A percentile compares a stretch with the other conserved stretches of the same genome.
phyloP scores from a whole-genome alignment of 2,329 filamentous ascomycete species.

The Fusarium sarcochroum region DNA sequence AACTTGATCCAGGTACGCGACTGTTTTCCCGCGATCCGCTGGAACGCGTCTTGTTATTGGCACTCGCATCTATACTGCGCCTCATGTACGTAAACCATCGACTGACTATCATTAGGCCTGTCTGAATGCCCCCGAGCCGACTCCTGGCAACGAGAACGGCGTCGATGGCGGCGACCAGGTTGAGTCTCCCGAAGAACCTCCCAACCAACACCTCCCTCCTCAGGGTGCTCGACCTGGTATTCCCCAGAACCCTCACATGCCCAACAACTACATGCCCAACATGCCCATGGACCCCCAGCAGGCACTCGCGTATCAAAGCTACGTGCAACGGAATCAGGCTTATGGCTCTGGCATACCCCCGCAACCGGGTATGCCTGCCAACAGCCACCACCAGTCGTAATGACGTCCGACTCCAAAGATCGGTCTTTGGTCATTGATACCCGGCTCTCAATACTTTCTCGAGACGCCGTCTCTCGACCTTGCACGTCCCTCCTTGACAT shows the following conservation, averaged over 20 bases:
- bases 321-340: constrained; percentile 78
- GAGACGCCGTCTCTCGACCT: constrained; percentile 53
- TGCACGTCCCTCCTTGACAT: constrained; percentile 47
- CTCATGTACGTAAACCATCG: background rate
- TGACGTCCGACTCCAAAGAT: constrained; percentile 43
- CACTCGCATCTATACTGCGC: background rate
- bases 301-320: constrained; percentile 86
- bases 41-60: constrained; percentile 1
- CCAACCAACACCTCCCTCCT: constrained; percentile 80
- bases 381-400: constrained; percentile 85
- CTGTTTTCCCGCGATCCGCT: background rate
- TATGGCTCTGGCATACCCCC: constrained; percentile 85
- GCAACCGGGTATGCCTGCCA: constrained; percentile 83
- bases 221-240: constrained; percentile 72
- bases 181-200: constrained; percentile 92
- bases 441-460: constrained; percentile 69
- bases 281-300: constrained; percentile 82
- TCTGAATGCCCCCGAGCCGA: constrained; percentile 93
- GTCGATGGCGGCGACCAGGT: constrained; percentile 82
- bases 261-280: constrained; percentile 71
- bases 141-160: constrained; percentile 83
- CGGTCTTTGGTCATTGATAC: constrained; percentile 64
- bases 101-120: constrained; percentile 77
- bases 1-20: constrained; percentile 93
- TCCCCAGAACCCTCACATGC: constrained; percentile 74